Conservation (phyloP, 805 yeast genomes). For the Nakazawaea ishiwadae region DNA sequence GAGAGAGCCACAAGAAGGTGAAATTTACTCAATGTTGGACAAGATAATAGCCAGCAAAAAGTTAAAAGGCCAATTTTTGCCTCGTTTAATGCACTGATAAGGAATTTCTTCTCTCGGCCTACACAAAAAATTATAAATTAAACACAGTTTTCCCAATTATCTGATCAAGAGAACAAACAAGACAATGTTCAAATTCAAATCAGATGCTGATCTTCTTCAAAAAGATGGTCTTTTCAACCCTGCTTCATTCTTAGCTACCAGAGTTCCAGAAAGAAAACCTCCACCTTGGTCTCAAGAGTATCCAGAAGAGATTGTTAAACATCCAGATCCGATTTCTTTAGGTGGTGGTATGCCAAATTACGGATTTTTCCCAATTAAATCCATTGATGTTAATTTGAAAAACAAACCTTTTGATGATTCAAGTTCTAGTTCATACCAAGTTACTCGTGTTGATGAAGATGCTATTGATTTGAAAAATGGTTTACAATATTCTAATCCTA, state of each 20-base stretch:
- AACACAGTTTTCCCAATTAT: no score
- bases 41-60: no score
- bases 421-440: no score
- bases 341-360: constrained; percentile 60
- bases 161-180: no score
- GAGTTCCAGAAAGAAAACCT: background rate
- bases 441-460: background rate
- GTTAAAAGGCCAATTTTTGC: no score
- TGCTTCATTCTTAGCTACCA: background rate
- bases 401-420: constrained; percentile 23
- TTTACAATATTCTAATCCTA: constrained; percentile 10
- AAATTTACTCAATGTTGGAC: no score
- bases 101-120: no score
- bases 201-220: constrained; percentile 13
- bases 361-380: constrained; percentile 55
- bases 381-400: constrained; percentile 42
- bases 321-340: constrained; percentile 45
- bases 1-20: no score
- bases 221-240: constrained; percentile 2
- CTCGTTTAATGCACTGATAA: no score
- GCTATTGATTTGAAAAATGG: constrained; percentile 11
- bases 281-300: constrained; percentile 7
- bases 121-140: no score
- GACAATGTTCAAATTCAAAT: background rate
- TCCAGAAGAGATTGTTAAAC: constrained; percentile 32